These are phyloP conservation scores for Paramecium octaurelia DNA, from an alignment of 73 alveolate genomes.

Conservation along the genomic window DNA sequence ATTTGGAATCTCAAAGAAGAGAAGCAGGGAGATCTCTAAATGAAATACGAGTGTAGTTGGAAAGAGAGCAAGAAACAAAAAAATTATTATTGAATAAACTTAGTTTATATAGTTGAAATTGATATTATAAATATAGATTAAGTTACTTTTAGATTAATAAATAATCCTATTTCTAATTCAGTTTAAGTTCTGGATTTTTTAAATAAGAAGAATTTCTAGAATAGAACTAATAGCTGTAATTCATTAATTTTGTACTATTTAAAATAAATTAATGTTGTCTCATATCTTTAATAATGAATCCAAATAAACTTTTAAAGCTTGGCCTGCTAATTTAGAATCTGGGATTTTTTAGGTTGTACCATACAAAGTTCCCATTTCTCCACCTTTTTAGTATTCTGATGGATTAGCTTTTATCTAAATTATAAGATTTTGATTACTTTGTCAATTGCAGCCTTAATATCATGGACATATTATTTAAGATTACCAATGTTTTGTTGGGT, in stretches of 20 bases:
- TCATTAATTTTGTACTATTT: background rate
- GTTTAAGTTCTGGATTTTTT: background rate
- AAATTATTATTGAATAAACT: slow-evolving; percentile 39
- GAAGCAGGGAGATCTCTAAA: background rate
- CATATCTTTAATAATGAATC: background rate
- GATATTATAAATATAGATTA: background rate
- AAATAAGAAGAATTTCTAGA: background rate
- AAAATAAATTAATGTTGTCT: background rate
- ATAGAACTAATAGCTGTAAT: no score
- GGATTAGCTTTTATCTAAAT: slow-evolving; percentile 22
- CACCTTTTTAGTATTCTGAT: background rate
- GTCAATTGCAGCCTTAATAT: slow-evolving; percentile 73
- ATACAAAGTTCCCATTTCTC: slow-evolving; percentile 31
- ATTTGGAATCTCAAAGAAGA: background rate
- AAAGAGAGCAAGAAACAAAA: slow-evolving; percentile 36
- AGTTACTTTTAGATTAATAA: background rate
- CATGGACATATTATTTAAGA: slow-evolving; percentile 68
- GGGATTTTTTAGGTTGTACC: slow-evolving; percentile 42
- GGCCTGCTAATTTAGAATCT: background rate
- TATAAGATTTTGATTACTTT: slow-evolving; percentile 33
- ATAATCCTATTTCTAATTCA: background rate
- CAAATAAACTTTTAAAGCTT: background rate
- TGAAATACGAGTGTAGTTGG: background rate
- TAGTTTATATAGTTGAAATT: slow-evolving; percentile 15
- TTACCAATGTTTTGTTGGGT: slow-evolving; percentile 75